Conservation (phyloP, 1,284 basidiomycete species). For the Clitocybe nebularis region DNA sequence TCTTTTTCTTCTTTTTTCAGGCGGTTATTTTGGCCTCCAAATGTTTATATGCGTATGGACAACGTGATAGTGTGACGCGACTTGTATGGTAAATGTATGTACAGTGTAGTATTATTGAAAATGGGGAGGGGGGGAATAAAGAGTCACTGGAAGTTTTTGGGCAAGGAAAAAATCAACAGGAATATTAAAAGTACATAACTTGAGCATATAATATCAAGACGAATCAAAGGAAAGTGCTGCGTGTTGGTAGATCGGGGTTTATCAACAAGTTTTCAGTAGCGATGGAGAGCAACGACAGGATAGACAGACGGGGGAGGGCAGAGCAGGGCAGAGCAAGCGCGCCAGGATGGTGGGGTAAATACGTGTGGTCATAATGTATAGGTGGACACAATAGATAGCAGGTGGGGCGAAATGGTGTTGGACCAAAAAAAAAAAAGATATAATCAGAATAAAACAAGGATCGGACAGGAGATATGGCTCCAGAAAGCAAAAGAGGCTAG, state of each 20-base stretch:
- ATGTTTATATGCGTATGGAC: slow-evolving; percentile 4
- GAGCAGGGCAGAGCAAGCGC: neutral
- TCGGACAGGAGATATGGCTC: neutral
- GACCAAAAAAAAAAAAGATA: slow-evolving; percentile 1
- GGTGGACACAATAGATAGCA: too few relatives aligned
- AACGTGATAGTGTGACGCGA: slow-evolving; percentile 12
- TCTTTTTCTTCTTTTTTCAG: too few relatives aligned
- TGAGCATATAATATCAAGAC: slow-evolving; percentile 9
- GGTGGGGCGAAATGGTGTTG: too few relatives aligned
- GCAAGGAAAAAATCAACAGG: slow-evolving; percentile 1
- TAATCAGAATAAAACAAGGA: slow-evolving; percentile 1
- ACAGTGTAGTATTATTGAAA: slow-evolving; percentile 15
- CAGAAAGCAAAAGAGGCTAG: slow-evolving; percentile 2
- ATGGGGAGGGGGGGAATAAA: slow-evolving; percentile 6
- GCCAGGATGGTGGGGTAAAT: neutral
- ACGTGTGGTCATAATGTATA: too few relatives aligned
- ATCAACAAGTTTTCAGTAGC: slow-evolving; percentile 8
- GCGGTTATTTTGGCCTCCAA: too few relatives aligned
- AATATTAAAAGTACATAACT: slow-evolving; percentile 17
- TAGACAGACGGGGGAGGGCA: slow-evolving; percentile 5
- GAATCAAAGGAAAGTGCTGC: slow-evolving; percentile 1
- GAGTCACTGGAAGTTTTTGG: neutral
- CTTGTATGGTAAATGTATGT: slow-evolving; percentile 16
- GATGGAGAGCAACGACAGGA: slow-evolving; percentile 6
- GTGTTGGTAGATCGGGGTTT: neutral